Base-by-base conservation (phyloP, 1,284 basidiomycete species). In the Apiotrichum siamense region DNA sequence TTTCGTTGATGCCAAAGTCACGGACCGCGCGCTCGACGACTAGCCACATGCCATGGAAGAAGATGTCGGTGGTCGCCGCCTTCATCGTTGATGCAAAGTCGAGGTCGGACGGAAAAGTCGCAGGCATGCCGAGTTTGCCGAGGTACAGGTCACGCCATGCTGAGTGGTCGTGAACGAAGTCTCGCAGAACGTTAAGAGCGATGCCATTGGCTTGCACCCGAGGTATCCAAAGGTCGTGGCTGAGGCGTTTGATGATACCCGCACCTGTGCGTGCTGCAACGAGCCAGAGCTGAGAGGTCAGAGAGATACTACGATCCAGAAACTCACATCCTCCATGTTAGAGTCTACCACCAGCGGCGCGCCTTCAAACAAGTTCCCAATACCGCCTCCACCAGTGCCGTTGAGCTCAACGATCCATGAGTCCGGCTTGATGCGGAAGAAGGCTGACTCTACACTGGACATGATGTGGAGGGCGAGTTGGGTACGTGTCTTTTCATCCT, bases 41-140 rank as follows among this genome's bases (percentile, higher is more conserved):
- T 39, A 78, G 66, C 75, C 90, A 94, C 80, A 92, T 84, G 60
- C 87, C 82, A 73, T 96, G 90, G 67, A 88, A 92, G 35, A 85
- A 87, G 41, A 88, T 85, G 69, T 96, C 91, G 62, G 85, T 87
- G 18, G 86, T 83, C 62, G 81, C 83, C 3, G 83, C 82, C 31
- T 80, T 81, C 25, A 86, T 82, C 2, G 83, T 89, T 39, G 86
- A 85, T 31, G 90, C 83, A 64, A 94, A 96, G 64, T 91, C 88
- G 9, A 24, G 21, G 54, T 85, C 81, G 3, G 82, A 26, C 45
- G 86, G 84, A 72, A 88, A 87, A 64, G 86, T 84, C 49, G 80
- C 81, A 3, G 90, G 90, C 24, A 93, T 87, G 17, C 90, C 89
- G 20, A 93, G 86, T 46, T 80, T 79, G 31, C 79, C 78, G 20